A percentile compares a stretch with the other conserved stretches of the same genome.
Evolutionary conservation across 2,329 filamentous ascomycete species (phyloP).

Genomic region (Cadophora sp.): DNA sequence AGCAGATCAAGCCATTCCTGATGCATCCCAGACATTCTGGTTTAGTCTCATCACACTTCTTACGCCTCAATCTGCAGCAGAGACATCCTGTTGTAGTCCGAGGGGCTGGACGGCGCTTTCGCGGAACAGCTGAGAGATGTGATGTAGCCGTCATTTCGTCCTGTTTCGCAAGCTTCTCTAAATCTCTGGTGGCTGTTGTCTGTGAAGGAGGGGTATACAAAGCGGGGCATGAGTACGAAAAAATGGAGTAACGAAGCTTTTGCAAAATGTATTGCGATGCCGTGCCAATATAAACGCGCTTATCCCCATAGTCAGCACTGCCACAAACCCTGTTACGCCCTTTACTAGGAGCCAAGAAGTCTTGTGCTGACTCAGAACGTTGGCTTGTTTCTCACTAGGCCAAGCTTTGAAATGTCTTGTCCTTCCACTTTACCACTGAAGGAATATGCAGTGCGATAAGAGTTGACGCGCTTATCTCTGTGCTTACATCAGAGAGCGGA

Average conservation of each 20-base stretch:
- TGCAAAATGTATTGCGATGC: neutral
- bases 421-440: neutral
- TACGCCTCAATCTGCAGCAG: slow-evolving; percentile 1
- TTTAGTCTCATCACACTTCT: slow-evolving; percentile 10
- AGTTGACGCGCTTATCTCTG: slow-evolving; percentile 16
- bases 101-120: neutral
- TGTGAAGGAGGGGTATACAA: neutral
- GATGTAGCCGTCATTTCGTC: neutral
- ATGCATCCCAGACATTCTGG: slow-evolving; percentile 5
- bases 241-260: neutral
- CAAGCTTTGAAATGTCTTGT: neutral
- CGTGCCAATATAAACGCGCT: neutral
- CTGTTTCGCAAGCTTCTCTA: neutral
- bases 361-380: neutral
- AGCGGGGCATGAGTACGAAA: neutral
- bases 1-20: neutral
- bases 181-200: neutral
- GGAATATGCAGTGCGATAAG: neutral
- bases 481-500: neutral
- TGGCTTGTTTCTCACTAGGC: neutral
- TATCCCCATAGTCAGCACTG: neutral
- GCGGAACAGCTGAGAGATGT: neutral
- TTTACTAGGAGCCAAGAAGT: neutral
- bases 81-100: slow-evolving; percentile 5
- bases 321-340: neutral